These are phyloP conservation scores for Coemansia guatemalensis DNA, from an alignment of 192 early-diverging fungal species.

Conservation along the genomic window DNA sequence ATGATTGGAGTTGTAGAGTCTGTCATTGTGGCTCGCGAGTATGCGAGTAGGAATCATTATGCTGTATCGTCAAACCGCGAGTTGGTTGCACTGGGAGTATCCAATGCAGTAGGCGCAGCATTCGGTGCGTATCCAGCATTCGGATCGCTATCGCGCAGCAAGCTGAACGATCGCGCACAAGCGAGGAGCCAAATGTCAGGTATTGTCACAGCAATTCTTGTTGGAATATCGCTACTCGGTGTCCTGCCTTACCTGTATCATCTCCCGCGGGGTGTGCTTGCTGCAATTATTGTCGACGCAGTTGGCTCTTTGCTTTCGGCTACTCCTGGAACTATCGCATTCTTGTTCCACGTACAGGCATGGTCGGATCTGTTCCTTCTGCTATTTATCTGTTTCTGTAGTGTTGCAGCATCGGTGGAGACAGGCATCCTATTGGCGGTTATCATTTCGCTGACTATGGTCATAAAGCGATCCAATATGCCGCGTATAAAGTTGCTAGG, in stretches of 20 bases:
- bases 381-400: conserved; percentile 84
- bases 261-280: conserved; percentile 78
- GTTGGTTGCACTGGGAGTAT: conserved; percentile 90
- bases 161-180: conserved; percentile 92
- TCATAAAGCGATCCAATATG: conserved; percentile 87
- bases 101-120: conserved; percentile 79
- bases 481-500: conserved; percentile 78
- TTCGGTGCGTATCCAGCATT: conserved; percentile 82
- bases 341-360: conserved; percentile 74
- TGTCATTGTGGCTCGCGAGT: conserved; percentile 91
- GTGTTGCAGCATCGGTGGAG: conserved; percentile 88
- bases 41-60: conserved; percentile 89
- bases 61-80: conserved; percentile 93
- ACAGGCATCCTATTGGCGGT: conserved; percentile 92
- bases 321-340: conserved; percentile 72
- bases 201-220: conserved; percentile 73
- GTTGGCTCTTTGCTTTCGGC: conserved; percentile 76
- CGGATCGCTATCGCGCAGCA: conserved; percentile 88
- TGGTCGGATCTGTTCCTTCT: conserved; percentile 84
- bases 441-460: conserved; percentile 81
- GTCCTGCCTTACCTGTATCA: conserved; percentile 83
- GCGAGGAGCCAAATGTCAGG: conserved; percentile 88
- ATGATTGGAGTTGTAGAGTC: conserved; percentile 98
- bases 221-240: conserved; percentile 77
- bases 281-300: conserved; percentile 81